Evolutionary conservation across 495 filamentous ascomycete genomes (phyloP), one percentile per base, ranked within the genome.

Genomic region (Aspergillus avenaceus): DNA sequence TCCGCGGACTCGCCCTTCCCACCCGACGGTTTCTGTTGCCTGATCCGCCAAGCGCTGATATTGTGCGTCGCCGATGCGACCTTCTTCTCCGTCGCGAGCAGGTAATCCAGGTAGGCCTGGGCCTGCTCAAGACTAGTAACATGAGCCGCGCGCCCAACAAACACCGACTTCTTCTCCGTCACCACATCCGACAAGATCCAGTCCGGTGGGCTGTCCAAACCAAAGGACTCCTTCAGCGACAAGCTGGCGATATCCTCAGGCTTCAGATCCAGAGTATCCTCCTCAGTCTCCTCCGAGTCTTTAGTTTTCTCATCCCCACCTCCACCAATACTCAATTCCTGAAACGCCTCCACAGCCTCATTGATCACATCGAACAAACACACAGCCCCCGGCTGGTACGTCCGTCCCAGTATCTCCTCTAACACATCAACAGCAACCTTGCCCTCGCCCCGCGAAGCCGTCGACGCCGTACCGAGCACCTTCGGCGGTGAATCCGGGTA

Each of bases 301-400:
- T 8, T 41, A 32, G 46, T 13, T 31, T 63, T 53, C 22, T 48
- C 52, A 6, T 49, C 44, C 24, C 59, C 46, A 22, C 28, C 54
- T 28, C 60, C 64, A 7, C 68, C 71, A 23, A 75, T 70, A 41
- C 69, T 73, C 56, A 83, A 59, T 41, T 78, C 71, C 40, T 76
- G 63, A 8, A 78, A 71, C 7, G 60, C 59, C 27, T 71, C 67
- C 14, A 61, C 64, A 0, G 72, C 73, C 46, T 75, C 73, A 36
- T 90, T 90, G 32, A 96, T 78, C 2, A 93, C 75, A 49, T 96
- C 91, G 52, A 90, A 98, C 2, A 98, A 69, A 60, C 91, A 97
- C 5, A 95, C 89, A 40, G 83, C 76, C 0, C 93, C 90, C 2
- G 82, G 79, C 47, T 78, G 71, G 64, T 83, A 93, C 9, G 86